Conservation (phyloP, 2,329 filamentous ascomycete species). For the Cercospora nicotianae region DNA sequence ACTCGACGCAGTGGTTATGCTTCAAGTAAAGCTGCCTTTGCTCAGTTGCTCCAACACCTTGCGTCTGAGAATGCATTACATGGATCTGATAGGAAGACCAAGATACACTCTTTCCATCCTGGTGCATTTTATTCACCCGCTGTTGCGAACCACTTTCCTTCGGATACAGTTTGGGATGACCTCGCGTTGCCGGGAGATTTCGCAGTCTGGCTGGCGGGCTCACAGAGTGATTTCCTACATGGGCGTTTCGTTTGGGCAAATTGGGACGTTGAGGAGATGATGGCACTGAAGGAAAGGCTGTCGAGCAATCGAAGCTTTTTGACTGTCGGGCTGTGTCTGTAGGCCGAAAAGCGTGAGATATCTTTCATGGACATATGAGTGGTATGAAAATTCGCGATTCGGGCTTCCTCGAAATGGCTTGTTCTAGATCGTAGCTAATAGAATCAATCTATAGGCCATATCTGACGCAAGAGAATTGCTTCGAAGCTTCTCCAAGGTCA, state of each 20-base stretch:
- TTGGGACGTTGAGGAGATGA: conserved; percentile 31
- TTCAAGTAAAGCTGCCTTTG: conserved; percentile 21
- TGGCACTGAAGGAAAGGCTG: conserved; percentile 15
- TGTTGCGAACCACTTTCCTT: neutral
- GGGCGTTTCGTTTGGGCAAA: conserved; percentile 37
- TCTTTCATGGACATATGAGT: too few species aligned
- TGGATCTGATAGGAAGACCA: neutral
- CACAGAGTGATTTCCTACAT: conserved; percentile 44
- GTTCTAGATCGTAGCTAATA: neutral
- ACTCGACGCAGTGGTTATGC: conserved; percentile 17
- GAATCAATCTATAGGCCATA: neutral
- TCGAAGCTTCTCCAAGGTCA: neutral
- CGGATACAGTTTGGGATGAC: conserved; percentile 22
- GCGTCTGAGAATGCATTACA: neutral
- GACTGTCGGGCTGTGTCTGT: conserved; percentile 25
- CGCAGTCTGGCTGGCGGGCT: conserved; percentile 42
- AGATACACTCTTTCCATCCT: conserved; percentile 21
- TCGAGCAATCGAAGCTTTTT: conserved; percentile 24
- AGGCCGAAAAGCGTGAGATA: neutral
- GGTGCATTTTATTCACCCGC: conserved; percentile 13
- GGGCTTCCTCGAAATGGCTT: too few species aligned
- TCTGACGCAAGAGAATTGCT: neutral
- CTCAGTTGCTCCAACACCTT: conserved; percentile 12
- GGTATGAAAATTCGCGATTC: too few species aligned
- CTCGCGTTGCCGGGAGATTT: conserved; percentile 32